A percentile compares a stretch with the other conserved stretches of the same genome.
Evolutionary conservation across 495 filamentous ascomycete genomes (phyloP).

Genomic region (Talaromyces borbonicus): DNA sequence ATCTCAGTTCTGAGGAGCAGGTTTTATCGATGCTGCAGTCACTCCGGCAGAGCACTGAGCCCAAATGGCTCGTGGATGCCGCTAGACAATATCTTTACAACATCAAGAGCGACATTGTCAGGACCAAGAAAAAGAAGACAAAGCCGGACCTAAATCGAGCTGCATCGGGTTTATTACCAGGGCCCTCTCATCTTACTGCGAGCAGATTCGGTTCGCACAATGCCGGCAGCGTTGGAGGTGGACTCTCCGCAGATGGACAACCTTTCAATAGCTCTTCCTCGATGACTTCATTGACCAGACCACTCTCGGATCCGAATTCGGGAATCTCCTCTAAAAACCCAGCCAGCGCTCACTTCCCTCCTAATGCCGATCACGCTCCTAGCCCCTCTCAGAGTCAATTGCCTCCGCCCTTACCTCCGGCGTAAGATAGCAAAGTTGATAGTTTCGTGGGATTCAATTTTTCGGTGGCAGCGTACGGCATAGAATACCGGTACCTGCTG

Average conservation of each 20-base stretch:
- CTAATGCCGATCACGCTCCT: not conserved
- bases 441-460: no score
- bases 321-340: no score
- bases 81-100: slow-evolving; percentile 49
- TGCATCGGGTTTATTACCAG: not conserved
- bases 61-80: slow-evolving; percentile 33
- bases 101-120: slow-evolving; percentile 41
- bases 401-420: not conserved
- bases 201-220: not conserved
- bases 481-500: no score
- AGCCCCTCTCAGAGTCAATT: not conserved
- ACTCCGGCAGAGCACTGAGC: slow-evolving; percentile 47
- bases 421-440: not conserved
- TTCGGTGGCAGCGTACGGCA: no score
- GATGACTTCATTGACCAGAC: no score
- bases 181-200: not conserved
- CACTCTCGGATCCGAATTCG: no score
- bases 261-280: no score
- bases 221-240: not conserved
- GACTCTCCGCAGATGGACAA: not conserved
- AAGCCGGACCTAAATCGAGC: slow-evolving; percentile 7
- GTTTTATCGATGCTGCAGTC: slow-evolving; percentile 50
- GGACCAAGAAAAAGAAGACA: slow-evolving; percentile 25
- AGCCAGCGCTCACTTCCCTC: not conserved
- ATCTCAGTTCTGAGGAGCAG: slow-evolving; percentile 47